Evolutionary conservation across 305 asterid genomes (phyloP), one percentile per base, ranked within the genome.

Genomic region (Fraxinus paxiana): DNA sequence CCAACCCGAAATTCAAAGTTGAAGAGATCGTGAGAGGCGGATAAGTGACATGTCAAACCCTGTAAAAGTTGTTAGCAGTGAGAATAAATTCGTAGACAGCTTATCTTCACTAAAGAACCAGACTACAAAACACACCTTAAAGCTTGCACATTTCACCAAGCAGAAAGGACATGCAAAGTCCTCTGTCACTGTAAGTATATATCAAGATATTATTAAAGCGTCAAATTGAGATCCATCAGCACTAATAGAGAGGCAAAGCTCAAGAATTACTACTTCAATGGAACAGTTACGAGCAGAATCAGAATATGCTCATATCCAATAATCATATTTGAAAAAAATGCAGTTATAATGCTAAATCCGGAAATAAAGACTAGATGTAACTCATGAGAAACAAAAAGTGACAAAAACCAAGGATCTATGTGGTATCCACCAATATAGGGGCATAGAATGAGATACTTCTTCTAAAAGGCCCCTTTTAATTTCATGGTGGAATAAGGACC

Each of bases 91-190:
- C 34, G 86, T 77, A 83, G 77, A 79, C 34, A 78, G 69, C 77
- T 24, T 46, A 76, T 30, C 76, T 48, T 41, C 70, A 77, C 80
- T 84, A 82, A 77, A 24, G 69, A 75, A 56, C 24, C 65, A 67
- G 73, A 74, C 65, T 77, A 73, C 84, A 28, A 81, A 76, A 54
- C 65, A 17, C 89, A 94, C 99, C 99, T 96, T 93, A 84, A 87
- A 94, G 90, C 97, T 92, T 80, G 93, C 97, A 86, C 99, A 94
- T 88, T 89, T 92, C 81, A 91, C 96, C 96, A 96, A 93, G 89
- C 99, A 96, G 89, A 96, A 93, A 84, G 99, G 95, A 92, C 99
- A 96, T 4, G 98, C 63, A 83, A 96, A 96, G 87, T 96, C 98
- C 86, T 96, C 99, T 17, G 98, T 96, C 86, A 96, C 99, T 96